phyloP scores from a whole-genome alignment of 108 stramenopile species.

The Cylindrotheca fusiformis region DNA sequence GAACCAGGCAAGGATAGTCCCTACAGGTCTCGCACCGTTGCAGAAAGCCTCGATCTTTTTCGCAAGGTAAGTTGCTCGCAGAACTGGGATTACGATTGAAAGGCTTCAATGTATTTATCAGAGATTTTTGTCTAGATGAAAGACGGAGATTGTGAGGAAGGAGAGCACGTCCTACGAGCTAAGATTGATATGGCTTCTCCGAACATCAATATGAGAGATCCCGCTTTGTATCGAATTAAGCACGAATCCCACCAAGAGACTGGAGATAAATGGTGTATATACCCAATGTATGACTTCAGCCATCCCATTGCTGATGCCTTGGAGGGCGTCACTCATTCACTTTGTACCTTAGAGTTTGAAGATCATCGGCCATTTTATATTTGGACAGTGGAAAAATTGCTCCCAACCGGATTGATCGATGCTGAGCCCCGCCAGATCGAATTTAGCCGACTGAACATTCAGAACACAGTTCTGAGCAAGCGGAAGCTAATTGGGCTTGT shows the following conservation, averaged over 20 bases:
- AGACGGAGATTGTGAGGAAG: slow-evolving; percentile 62
- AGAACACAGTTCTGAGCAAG: slow-evolving; percentile 87
- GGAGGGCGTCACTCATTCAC: slow-evolving; percentile 87
- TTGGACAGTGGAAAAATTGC: slow-evolving; percentile 82
- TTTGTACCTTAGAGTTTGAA: slow-evolving; percentile 93
- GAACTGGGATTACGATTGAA: neutral
- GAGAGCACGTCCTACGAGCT: slow-evolving; percentile 77
- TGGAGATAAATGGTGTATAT: slow-evolving; percentile 89
- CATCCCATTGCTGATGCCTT: slow-evolving; percentile 91
- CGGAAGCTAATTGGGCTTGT: slow-evolving; percentile 85
- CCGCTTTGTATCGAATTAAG: slow-evolving; percentile 89
- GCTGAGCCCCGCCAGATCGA: slow-evolving; percentile 85
- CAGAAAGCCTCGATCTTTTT: slow-evolving; percentile 82
- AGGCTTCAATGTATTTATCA: neutral
- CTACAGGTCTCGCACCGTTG: slow-evolving; percentile 53
- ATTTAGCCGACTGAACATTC: slow-evolving; percentile 89
- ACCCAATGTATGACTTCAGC: slow-evolving; percentile 94
- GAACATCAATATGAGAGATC: slow-evolving; percentile 92
- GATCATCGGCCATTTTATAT: slow-evolving; percentile 93
- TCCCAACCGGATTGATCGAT: slow-evolving; percentile 58
- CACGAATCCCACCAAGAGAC: slow-evolving; percentile 87
- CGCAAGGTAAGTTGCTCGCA: slow-evolving; percentile 41
- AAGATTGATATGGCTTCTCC: slow-evolving; percentile 93
- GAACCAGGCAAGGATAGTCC: slow-evolving; percentile 85
- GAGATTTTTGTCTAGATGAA: slow-evolving; percentile 51